Percentiles rank a stretch among this genome's conserved stretches.
phyloP scores from a whole-genome alignment of 164 flowering plant genomes.

The Vitis amurensis region DNA sequence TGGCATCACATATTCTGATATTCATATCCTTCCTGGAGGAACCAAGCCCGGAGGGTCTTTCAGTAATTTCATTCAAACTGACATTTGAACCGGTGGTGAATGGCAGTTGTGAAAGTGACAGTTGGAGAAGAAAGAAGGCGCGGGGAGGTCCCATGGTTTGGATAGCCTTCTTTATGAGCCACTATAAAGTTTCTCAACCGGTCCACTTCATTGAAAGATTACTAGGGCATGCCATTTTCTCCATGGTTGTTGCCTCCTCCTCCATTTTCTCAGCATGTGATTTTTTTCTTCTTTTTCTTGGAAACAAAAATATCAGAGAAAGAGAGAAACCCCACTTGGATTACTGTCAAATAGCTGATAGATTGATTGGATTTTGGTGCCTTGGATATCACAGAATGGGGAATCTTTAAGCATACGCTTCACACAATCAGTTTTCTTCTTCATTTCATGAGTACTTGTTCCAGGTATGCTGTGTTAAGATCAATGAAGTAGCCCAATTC shows the following conservation, averaged over 20 bases:
- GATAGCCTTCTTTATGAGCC: neutral
- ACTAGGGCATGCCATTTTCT: conserved; percentile 15
- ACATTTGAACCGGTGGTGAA: conserved; percentile 29
- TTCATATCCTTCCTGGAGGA: too few relatives aligned
- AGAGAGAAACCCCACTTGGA: neutral
- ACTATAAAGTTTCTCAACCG: conserved; percentile 7
- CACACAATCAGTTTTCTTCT: conserved; percentile 10
- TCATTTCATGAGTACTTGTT: neutral
- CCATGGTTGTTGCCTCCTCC: conserved; percentile 16
- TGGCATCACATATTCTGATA: neutral
- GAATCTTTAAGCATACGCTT: neutral
- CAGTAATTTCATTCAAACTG: neutral
- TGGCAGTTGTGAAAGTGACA: conserved; percentile 28
- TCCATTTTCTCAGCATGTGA: conserved; percentile 14
- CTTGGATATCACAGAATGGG: conserved; percentile 14
- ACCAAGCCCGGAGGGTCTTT: neutral
- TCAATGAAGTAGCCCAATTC: neutral
- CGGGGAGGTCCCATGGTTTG: conserved; percentile 1
- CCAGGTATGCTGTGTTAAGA: conserved; percentile 2
- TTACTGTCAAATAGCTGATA: conserved; percentile 11
- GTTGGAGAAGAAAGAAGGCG: conserved; percentile 16
- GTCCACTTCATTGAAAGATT: conserved; percentile 3
- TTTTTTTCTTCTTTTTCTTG: neutral
- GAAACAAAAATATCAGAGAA: neutral
- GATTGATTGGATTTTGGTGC: conserved; percentile 11